Evolutionary conservation across 305 asterid genomes (phyloP), one percentile per base, ranked within the genome.

Genomic region (Nicotiana rustica): DNA sequence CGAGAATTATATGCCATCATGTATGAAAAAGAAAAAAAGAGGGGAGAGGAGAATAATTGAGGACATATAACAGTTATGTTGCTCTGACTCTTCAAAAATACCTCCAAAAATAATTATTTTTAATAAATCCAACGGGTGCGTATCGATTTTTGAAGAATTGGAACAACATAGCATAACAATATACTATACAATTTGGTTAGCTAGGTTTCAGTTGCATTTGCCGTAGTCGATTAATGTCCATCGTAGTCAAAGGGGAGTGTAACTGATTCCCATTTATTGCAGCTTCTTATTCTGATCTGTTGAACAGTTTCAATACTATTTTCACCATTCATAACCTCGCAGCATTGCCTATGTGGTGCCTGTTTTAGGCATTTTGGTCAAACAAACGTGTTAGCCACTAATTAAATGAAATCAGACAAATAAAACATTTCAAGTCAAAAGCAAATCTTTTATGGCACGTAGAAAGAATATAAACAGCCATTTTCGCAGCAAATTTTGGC

Each of bases 301-400:
- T 85, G 77, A 6, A 91, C 87, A 75, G 4, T 75, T 5, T 25
- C 79, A 49, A 49, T 49, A 68, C 86, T 90, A 70, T 59, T 67
- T 77, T 82, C 84, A 6, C 85, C 77, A 64, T 78, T 79, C 13
- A 83, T 83, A 49, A 92, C 78, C 75, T 93, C 94, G 77, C 93
- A 88, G 81, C 97, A 91, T 64, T 90, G 94, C 82, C 97, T 84
- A 64, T 87, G 93, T 82, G 89, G 95, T 41, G 90, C 94, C 97
- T 93, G 91, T 14, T 75, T 47, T 25, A 47, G 14, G 38, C 5
- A 64, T 64, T 38, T 41, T 76, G 57, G 71, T 56, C 44, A 35
- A 47, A 29, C 18, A 47, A 29, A 81, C 83, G 55, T 82, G 80
- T 77, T 69, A 69, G 78, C 33, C 86, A 86, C 56, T 62, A 17